Percentiles rank a stretch among this genome's conserved stretches.
Conservation (phyloP, 441 rosid genomes). For the Corymbia calophylla region DNA sequence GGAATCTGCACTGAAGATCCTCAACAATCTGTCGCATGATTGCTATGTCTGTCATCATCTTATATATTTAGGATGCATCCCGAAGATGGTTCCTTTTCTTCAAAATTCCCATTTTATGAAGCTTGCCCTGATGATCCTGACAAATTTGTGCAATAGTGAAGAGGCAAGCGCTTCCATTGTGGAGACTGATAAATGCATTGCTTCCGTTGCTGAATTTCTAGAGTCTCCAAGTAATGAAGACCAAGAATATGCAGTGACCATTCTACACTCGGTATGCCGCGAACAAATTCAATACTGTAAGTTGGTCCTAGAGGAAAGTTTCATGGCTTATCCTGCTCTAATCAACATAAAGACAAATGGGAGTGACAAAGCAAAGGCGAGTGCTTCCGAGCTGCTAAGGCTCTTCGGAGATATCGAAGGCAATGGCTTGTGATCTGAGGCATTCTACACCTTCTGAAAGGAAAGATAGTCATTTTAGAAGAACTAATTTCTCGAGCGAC, state of each 20-base stretch:
- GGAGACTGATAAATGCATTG: not conserved
- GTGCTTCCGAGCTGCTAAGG: not conserved
- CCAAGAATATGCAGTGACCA: not conserved
- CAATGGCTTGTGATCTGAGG: not conserved
- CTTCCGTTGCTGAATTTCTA: not conserved
- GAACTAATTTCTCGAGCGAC: not conserved
- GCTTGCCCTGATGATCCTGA: not conserved
- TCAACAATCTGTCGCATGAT: conserved; percentile 45
- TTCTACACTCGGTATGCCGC: not conserved
- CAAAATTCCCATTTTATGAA: not conserved
- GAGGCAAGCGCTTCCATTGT: not conserved
- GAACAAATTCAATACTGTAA: not conserved
- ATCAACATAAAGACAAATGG: not conserved
- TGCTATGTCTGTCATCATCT: conserved; percentile 34
- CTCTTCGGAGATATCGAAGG: not conserved
- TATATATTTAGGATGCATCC: conserved; percentile 38
- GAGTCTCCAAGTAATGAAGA: not conserved
- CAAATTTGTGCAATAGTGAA: not conserved
- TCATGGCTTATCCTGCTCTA: not conserved
- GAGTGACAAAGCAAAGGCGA: not conserved
- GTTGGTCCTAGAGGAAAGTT: not conserved
- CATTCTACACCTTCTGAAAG: not conserved
- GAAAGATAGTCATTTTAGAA: not conserved
- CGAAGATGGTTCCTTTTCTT: conserved; percentile 6
- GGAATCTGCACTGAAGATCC: conserved; percentile 47